Evolutionary conservation across 2,329 filamentous ascomycete genomes (phyloP).

Genomic region (Pseudocercospora cruenta): DNA sequence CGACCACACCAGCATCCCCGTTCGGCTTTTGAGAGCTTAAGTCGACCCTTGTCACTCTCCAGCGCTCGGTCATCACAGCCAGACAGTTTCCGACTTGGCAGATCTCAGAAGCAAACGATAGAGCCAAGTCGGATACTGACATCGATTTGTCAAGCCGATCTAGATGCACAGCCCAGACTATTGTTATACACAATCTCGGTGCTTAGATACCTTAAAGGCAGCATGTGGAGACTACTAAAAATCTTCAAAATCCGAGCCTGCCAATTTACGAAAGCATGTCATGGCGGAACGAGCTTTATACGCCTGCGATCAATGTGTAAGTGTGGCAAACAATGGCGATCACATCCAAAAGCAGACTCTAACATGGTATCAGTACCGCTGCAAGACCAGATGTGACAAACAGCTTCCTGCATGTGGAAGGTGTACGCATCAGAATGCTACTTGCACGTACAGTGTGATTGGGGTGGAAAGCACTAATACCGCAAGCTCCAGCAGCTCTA

Average conservation of each 20-base stretch:
- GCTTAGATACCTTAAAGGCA: neutral
- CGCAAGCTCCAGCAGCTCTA: neutral
- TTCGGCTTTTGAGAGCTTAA: neutral
- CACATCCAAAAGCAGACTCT: neutral
- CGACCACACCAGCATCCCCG: neutral
- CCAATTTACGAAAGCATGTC: neutral
- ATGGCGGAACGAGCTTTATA: neutral
- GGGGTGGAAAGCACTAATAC: neutral
- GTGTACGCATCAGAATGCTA: neutral
- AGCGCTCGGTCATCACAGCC: neutral
- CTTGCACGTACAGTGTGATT: conserved; percentile 4
- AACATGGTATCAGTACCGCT: conserved; percentile 2
- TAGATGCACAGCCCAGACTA: neutral
- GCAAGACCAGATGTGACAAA: conserved; percentile 7
- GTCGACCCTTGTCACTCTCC: neutral
- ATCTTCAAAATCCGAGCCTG: neutral
- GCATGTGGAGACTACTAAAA: neutral
- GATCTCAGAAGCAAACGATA: neutral
- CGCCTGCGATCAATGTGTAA: conserved; percentile 9
- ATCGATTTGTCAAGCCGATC: neutral
- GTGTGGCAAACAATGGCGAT: conserved; percentile 5
- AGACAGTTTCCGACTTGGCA: neutral
- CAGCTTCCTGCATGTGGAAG: conserved; percentile 1
- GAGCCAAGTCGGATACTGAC: too few species aligned
- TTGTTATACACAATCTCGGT: neutral